Percentiles rank a stretch among this genome's conserved stretches.
Evolutionary conservation across 805 yeast species (phyloP).

Genomic region (Saturnispora quitensis): DNA sequence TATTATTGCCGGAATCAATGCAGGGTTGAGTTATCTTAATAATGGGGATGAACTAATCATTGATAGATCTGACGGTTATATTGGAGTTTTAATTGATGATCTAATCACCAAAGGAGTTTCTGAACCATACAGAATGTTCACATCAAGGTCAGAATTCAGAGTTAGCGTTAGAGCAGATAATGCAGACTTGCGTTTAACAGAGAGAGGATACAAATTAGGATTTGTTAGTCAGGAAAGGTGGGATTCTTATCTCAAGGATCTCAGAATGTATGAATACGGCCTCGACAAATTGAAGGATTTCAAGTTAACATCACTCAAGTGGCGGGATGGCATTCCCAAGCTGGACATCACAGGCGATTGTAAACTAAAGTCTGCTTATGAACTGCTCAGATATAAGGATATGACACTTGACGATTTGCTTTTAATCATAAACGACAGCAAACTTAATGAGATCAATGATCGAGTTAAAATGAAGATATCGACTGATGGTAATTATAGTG

Average conservation of each 20-base stretch:
- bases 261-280: slow-evolving; percentile 34
- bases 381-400: slow-evolving; percentile 52
- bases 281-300: slow-evolving; percentile 37
- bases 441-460: slow-evolving; percentile 25
- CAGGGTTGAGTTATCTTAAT: slow-evolving; percentile 50
- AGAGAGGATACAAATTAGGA: slow-evolving; percentile 55
- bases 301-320: slow-evolving; percentile 45
- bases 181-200: slow-evolving; percentile 81
- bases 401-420: slow-evolving; percentile 25
- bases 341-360: slow-evolving; percentile 46
- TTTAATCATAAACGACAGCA: slow-evolving; percentile 28
- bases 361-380: slow-evolving; percentile 55
- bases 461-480: slow-evolving; percentile 53
- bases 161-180: slow-evolving; percentile 87
- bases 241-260: slow-evolving; percentile 37
- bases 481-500: slow-evolving; percentile 76
- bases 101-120: slow-evolving; percentile 89
- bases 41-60: slow-evolving; percentile 34
- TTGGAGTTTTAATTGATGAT: slow-evolving; percentile 92
- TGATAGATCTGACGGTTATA: slow-evolving; percentile 74
- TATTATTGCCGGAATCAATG: slow-evolving; percentile 88
- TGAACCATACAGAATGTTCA: slow-evolving; percentile 97
- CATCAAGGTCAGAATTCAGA: slow-evolving; percentile 90
- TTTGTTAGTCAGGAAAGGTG: slow-evolving; percentile 57
- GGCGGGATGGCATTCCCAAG: slow-evolving; percentile 47